A percentile compares a stretch with the other conserved stretches of the same genome.
Evolutionary conservation across 805 yeast species (phyloP).

Genomic region (Wickerhamiella occidentalis): DNA sequence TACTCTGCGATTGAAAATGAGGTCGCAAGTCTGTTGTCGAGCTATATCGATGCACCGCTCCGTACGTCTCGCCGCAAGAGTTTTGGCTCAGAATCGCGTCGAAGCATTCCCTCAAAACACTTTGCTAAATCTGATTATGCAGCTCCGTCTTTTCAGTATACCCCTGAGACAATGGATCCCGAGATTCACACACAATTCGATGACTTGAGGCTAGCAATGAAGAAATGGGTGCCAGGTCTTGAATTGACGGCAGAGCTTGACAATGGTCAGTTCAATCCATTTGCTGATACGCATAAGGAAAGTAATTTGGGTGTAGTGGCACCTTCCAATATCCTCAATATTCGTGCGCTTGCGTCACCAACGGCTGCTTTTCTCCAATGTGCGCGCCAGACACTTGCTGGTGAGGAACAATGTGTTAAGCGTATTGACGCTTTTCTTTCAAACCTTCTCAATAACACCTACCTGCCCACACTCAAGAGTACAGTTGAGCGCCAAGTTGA

Average conservation of each 20-base stretch:
- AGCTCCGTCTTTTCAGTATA: conserved; percentile 17
- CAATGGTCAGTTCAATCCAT: conserved; percentile 21
- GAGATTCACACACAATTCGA: conserved; percentile 24
- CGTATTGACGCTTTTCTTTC: conserved; percentile 41
- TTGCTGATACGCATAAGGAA: conserved; percentile 19
- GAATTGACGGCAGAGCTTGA: conserved; percentile 25
- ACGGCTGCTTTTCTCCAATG: conserved; percentile 59
- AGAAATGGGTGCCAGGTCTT: conserved; percentile 64
- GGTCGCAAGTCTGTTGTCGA: conserved; percentile 20
- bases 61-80: conserved; percentile 10
- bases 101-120: conserved; percentile 3
- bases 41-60: conserved; percentile 16
- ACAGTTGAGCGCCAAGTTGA: conserved; percentile 44
- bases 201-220: conserved; percentile 36
- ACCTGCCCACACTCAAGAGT: conserved; percentile 50
- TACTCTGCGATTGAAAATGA: conserved; percentile 37
- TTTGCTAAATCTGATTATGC: conserved; percentile 2
- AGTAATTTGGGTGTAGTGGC: conserved; percentile 19
- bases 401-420: conserved; percentile 19
- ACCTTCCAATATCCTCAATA: conserved; percentile 57
- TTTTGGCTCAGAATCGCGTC: conserved; percentile 1
- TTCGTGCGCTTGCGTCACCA: conserved; percentile 66
- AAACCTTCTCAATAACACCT: conserved; percentile 50
- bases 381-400: conserved; percentile 10
- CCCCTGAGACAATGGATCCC: conserved; percentile 26